A percentile compares a stretch with the other conserved stretches of the same genome.
Evolutionary conservation across 2,329 filamentous ascomycete genomes (phyloP).

Genomic region (Fusarium anguioides): DNA sequence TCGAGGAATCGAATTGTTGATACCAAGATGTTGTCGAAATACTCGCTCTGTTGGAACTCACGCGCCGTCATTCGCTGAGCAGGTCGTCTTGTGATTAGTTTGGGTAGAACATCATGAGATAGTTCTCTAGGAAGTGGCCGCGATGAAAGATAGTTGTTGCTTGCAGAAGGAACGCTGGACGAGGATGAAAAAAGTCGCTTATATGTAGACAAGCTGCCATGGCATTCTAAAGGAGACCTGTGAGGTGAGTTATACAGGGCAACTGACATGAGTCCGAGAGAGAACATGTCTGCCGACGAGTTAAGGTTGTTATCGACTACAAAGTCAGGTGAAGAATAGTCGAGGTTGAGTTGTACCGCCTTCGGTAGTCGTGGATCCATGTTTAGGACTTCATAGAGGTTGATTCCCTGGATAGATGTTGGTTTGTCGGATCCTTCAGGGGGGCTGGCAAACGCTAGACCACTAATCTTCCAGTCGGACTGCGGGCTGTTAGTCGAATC

Average conservation of each 20-base stretch:
- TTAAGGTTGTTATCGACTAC: constrained; percentile 91
- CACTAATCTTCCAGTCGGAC: constrained; percentile 98
- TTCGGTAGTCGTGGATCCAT: constrained; percentile 85
- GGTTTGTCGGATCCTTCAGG: constrained; percentile 79
- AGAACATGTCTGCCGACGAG: constrained; percentile 90
- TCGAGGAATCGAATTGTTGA: constrained; percentile 97
- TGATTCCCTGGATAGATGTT: constrained; percentile 82
- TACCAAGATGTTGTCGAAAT: constrained; percentile 96
- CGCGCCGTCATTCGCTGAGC: constrained; percentile 87
- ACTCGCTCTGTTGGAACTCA: constrained; percentile 94
- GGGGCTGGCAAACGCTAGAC: constrained; percentile 88
- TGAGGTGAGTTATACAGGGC: constrained; percentile 97
- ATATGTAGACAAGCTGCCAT: constrained; percentile 84
- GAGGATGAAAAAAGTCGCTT: constrained; percentile 84
- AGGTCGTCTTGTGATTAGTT: constrained; percentile 86
- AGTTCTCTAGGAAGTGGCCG: constrained; percentile 84
- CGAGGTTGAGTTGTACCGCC: constrained; percentile 87
- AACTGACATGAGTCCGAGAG: constrained; percentile 86
- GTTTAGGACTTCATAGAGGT: constrained; percentile 84
- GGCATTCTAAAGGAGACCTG: constrained; percentile 83
- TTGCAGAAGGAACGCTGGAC: constrained; percentile 79
- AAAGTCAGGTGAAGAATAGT: constrained; percentile 95
- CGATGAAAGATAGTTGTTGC: constrained; percentile 87
- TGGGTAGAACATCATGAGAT: constrained; percentile 78
- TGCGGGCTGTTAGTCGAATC: constrained; percentile 53